Evolutionary conservation across 371 early-diverging fungal genomes (phyloP).

Genomic region (Mortierella sp.): DNA sequence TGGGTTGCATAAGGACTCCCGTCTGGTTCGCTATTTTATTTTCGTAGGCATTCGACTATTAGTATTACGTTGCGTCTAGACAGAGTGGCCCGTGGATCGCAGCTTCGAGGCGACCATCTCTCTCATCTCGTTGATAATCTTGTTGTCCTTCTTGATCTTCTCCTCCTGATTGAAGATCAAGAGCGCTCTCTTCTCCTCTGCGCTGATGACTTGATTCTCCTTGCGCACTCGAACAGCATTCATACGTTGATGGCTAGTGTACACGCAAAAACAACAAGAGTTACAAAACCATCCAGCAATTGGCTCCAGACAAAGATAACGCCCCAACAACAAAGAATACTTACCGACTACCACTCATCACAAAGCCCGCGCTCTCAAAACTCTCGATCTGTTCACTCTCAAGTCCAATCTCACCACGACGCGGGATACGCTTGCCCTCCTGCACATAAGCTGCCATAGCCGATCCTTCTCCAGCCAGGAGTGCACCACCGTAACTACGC

Average conservation of each 20-base stretch:
- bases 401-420: slow-evolving; percentile 97
- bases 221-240: slow-evolving; percentile 96
- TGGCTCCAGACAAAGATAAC: background rate
- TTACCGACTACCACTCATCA: slow-evolving; percentile 94
- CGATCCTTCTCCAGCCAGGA: slow-evolving; percentile 84
- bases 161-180: slow-evolving; percentile 85
- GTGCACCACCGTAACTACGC: slow-evolving; percentile 82
- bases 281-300: background rate
- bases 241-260: slow-evolving; percentile 86
- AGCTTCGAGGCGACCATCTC: slow-evolving; percentile 66
- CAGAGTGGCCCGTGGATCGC: slow-evolving; percentile 47
- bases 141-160: slow-evolving; percentile 86
- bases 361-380: slow-evolving; percentile 91
- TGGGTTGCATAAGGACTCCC: too few species aligned
- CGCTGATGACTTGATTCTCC: slow-evolving; percentile 92
- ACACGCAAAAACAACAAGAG: background rate
- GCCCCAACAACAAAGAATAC: slow-evolving; percentile 1
- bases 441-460: slow-evolving; percentile 91
- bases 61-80: too few species aligned
- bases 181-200: slow-evolving; percentile 87
- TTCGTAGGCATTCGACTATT: too few species aligned
- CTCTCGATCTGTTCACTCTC: slow-evolving; percentile 84
- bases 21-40: too few species aligned
- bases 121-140: slow-evolving; percentile 87
- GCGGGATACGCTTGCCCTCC: slow-evolving; percentile 94